Conservation (phyloP, 257 asterid genomes). For the Eucommia ulmoides region DNA sequence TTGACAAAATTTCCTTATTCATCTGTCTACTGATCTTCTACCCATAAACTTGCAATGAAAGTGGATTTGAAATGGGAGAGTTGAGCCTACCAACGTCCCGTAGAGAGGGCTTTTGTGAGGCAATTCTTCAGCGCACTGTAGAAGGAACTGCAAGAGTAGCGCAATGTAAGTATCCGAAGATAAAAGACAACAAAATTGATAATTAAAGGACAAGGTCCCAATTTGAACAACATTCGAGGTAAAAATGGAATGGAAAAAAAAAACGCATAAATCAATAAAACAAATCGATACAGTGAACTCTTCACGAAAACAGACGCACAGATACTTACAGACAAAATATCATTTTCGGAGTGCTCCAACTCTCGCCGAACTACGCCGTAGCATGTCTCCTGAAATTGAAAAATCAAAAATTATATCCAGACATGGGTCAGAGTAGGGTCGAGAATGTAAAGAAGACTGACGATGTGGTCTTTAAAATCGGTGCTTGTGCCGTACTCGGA, state of each 20-base stretch:
- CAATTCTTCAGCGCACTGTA: constrained; percentile 90
- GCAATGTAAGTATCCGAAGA: constrained; percentile 10
- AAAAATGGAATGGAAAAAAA: background rate
- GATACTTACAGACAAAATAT: constrained; percentile 41
- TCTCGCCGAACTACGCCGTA: constrained; percentile 82
- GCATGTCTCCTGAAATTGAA: constrained; percentile 67
- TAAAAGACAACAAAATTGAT: constrained; percentile 7
- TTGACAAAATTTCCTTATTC: background rate
- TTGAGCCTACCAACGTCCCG: constrained; percentile 77
- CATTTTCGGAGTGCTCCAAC: constrained; percentile 48
- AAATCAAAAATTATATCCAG: constrained; percentile 2
- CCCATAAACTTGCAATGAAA: too few relatives aligned
- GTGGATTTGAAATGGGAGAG: constrained; percentile 7
- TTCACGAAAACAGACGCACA: background rate
- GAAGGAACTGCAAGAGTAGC: constrained; percentile 57
- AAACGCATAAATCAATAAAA: background rate
- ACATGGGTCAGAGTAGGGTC: too few relatives aligned
- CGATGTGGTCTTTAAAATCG: constrained; percentile 85
- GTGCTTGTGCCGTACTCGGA: constrained; percentile 73
- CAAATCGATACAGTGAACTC: background rate
- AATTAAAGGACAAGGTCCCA: too few relatives aligned
- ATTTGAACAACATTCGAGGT: too few relatives aligned
- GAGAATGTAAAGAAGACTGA: constrained; percentile 21
- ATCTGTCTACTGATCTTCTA: background rate
- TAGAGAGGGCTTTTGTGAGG: constrained; percentile 95